A percentile compares a stretch with the other conserved stretches of the same genome.
phyloP scores from a whole-genome alignment of 345 rosid genomes.

The Turritis glabra region DNA sequence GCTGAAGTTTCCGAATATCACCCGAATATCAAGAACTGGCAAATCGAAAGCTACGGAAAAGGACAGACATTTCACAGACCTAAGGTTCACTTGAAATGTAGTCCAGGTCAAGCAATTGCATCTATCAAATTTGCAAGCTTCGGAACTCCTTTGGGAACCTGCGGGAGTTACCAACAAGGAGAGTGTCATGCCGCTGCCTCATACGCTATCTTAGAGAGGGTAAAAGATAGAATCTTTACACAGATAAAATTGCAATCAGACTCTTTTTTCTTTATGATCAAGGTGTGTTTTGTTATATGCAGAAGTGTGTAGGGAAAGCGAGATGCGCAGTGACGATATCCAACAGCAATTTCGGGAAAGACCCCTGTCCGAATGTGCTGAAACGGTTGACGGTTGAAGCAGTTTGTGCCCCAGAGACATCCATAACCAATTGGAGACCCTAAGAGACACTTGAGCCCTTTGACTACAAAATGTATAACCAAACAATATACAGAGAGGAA shows the following conservation, averaged over 20 bases:
- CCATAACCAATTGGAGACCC: constrained; percentile 48
- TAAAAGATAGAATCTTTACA: constrained; percentile 30
- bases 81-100: constrained; percentile 83
- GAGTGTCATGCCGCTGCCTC: constrained; percentile 86
- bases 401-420: constrained; percentile 58
- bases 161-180: constrained; percentile 95
- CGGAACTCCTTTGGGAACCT: constrained; percentile 96
- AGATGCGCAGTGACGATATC: constrained; percentile 79
- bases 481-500: constrained; percentile 37
- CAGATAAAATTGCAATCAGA: background rate
- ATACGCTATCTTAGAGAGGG: constrained; percentile 77
- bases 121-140: constrained; percentile 95
- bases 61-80: constrained; percentile 83
- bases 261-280: constrained; percentile 3
- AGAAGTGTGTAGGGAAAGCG: constrained; percentile 84
- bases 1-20: constrained; percentile 91
- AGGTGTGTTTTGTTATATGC: constrained; percentile 22
- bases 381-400: constrained; percentile 85
- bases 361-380: constrained; percentile 84
- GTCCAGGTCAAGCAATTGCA: constrained; percentile 73
- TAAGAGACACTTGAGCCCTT: constrained; percentile 30
- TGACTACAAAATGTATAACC: constrained; percentile 44
- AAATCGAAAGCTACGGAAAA: constrained; percentile 93
- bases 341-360: constrained; percentile 75
- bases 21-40: constrained; percentile 97